Percentiles rank a stretch among this genome's conserved stretches.
phyloP scores from a whole-genome alignment of 768 basidiomycete species.

The Chalciporus sphaerocephalus region DNA sequence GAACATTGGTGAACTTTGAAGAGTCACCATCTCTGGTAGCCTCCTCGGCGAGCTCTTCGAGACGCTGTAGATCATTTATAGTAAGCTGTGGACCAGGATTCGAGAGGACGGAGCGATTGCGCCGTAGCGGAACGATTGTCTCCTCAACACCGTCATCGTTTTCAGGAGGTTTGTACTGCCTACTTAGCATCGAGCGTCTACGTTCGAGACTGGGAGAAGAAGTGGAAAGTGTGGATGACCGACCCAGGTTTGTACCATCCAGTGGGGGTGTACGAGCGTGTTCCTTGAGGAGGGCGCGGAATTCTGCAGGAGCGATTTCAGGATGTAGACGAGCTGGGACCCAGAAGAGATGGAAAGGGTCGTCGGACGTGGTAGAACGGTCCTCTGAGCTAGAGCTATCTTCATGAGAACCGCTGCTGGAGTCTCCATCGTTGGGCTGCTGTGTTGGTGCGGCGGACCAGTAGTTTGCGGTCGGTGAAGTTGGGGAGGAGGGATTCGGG shows the following conservation, averaged over 20 bases:
- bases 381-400: conserved; percentile 37
- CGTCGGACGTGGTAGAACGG: conserved; percentile 44
- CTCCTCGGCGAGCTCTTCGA: conserved; percentile 91
- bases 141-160: conserved; percentile 76
- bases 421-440: conserved; percentile 42
- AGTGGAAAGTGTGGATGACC: conserved; percentile 43
- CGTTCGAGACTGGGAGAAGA: conserved; percentile 57
- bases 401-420: conserved; percentile 39
- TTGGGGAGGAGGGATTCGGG: conserved; percentile 63
- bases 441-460: conserved; percentile 40
- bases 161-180: conserved; percentile 83
- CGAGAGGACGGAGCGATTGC: conserved; percentile 62
- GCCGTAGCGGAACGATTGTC: conserved; percentile 63
- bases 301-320: conserved; percentile 95
- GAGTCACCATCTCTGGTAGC: conserved; percentile 81
- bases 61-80: conserved; percentile 87
- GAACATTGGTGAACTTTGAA: conserved; percentile 67
- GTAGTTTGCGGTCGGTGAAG: conserved; percentile 52
- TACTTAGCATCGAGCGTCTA: conserved; percentile 89
- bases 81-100: conserved; percentile 82
- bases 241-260: conserved; percentile 42
- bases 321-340: conserved; percentile 95
- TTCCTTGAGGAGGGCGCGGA: conserved; percentile 90
- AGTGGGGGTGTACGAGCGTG: conserved; percentile 66
- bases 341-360: conserved; percentile 95